These are phyloP conservation scores for Suillus ampliporus DNA, from an alignment of 768 basidiomycete species.

Conservation along the genomic window DNA sequence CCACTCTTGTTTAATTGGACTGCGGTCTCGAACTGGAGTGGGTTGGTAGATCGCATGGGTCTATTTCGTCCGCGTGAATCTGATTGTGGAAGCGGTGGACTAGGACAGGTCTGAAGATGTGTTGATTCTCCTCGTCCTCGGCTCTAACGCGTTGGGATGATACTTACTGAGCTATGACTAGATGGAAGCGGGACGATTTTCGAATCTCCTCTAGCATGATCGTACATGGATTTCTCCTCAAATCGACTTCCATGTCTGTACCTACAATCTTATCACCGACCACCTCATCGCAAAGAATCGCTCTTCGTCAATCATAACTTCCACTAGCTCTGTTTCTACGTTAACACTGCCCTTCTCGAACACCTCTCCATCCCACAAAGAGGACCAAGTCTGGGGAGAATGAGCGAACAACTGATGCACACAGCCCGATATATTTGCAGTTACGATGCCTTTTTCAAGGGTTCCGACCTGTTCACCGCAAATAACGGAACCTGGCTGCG, in stretches of 20 bases:
- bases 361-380: slow-evolving; percentile 23
- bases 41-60: too few species aligned
- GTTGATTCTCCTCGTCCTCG: too few species aligned
- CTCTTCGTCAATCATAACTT: neutral
- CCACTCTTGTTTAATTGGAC: too few species aligned
- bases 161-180: neutral
- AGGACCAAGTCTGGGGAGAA: slow-evolving; percentile 21
- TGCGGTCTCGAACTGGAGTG: too few species aligned
- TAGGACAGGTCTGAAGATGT: too few species aligned
- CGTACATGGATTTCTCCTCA: neutral
- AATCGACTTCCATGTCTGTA: neutral
- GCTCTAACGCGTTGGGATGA: too few species aligned
- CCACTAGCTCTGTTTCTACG: slow-evolving; percentile 28
- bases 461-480: slow-evolving; percentile 33
- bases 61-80: too few species aligned
- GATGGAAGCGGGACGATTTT: too few species aligned
- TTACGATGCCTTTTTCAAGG: slow-evolving; percentile 16
- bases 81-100: too few species aligned
- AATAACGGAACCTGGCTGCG: slow-evolving; percentile 36
- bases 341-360: slow-evolving; percentile 41
- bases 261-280: slow-evolving; percentile 1
- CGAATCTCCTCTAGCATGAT: neutral
- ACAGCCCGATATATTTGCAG: neutral
- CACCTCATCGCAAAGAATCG: neutral
- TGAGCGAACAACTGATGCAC: slow-evolving; percentile 16